Evolutionary conservation across 78 protist genomes (phyloP).

Genomic region (Creolimax fragrantissima): DNA sequence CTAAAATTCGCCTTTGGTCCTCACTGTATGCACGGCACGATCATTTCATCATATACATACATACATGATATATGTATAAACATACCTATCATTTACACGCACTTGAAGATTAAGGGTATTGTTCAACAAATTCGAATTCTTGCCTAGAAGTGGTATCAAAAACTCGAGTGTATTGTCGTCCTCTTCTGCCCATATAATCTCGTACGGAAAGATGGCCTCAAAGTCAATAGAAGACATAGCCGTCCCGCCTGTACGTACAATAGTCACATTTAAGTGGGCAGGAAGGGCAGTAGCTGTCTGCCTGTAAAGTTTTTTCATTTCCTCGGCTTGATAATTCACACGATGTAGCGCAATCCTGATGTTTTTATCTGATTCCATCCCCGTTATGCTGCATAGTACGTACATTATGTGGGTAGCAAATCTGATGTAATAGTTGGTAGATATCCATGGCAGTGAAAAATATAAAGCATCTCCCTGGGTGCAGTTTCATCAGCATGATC

Average conservation of each 20-base stretch:
- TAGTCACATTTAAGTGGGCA: background rate
- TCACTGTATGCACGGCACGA: too few relatives aligned
- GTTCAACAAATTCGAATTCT: background rate
- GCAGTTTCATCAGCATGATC: background rate
- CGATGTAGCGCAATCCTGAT: too few relatives aligned
- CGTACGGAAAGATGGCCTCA: background rate
- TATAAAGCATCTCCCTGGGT: background rate
- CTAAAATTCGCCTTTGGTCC: too few relatives aligned
- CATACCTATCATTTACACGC: background rate
- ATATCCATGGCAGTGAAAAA: background rate
- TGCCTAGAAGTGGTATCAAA: background rate
- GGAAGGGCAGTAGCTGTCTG: too few relatives aligned
- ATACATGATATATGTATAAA: too few relatives aligned
- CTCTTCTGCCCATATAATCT: background rate
- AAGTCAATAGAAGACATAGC: background rate
- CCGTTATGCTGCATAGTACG: too few relatives aligned
- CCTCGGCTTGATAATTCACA: too few relatives aligned
- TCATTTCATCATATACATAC: too few relatives aligned
- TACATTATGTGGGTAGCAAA: too few relatives aligned
- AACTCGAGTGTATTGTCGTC: background rate
- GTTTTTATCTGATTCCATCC: too few relatives aligned
- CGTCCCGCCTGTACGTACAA: background rate
- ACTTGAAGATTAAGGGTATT: background rate
- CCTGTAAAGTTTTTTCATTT: too few relatives aligned
- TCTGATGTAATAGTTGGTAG: background rate